Percentiles rank a stretch among this genome's conserved stretches.
Conservation (phyloP, 2,329 filamentous ascomycete genomes). For the Aspergillus alliaceus region DNA sequence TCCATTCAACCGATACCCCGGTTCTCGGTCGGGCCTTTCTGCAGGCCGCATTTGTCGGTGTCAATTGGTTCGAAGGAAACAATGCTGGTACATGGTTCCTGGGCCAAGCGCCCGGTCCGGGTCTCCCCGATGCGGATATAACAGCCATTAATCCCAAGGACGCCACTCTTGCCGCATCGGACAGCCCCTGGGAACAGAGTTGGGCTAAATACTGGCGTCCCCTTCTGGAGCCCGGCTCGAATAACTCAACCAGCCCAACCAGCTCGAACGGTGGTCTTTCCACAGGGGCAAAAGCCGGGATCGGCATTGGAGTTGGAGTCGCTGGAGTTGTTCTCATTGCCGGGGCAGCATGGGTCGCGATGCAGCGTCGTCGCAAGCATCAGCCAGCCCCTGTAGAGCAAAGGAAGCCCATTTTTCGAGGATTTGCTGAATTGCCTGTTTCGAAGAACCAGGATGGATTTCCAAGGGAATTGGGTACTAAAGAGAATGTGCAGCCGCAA, state of each 20-base stretch:
- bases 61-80: constrained; percentile 18
- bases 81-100: constrained; percentile 18
- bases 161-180: neutral
- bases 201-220: constrained; percentile 16
- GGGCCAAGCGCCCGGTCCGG: constrained; percentile 25
- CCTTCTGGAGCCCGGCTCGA: neutral
- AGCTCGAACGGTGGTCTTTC: neutral
- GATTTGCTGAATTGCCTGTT: neutral
- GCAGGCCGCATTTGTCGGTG: constrained; percentile 24
- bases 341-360: neutral
- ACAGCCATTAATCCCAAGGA: constrained; percentile 2
- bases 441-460: neutral
- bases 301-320: constrained; percentile 7
- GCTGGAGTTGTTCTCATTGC: constrained; percentile 6
- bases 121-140: neutral
- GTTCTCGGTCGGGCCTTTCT: constrained; percentile 26
- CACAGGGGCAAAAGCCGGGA: constrained; percentile 8
- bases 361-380: constrained; percentile 1
- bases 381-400: neutral
- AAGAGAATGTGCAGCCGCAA: neutral
- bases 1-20: constrained; percentile 5
- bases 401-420: neutral
- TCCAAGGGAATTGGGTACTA: neutral
- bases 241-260: neutral
- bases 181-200: constrained; percentile 10